phyloP scores from a whole-genome alignment of 345 rosid species.

The Hibiscus trionum region DNA sequence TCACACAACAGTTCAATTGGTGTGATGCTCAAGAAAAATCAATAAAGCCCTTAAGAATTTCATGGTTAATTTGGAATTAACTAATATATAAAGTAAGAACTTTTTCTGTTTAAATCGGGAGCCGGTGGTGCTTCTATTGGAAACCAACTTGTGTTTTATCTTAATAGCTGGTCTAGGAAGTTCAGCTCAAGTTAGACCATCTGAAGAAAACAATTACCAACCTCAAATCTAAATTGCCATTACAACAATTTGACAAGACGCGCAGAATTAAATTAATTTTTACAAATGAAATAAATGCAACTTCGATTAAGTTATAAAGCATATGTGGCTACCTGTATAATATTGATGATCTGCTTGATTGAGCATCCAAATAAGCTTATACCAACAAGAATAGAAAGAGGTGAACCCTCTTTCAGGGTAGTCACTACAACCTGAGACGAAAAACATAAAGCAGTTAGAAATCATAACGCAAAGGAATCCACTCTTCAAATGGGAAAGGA shows the following conservation, averaged over 20 bases:
- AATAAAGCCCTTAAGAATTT: neutral
- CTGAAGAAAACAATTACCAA: neutral
- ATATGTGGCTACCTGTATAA: conserved; percentile 60
- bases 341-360: conserved; percentile 66
- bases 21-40: neutral
- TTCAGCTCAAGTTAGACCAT: neutral
- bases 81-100: neutral
- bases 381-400: conserved; percentile 42
- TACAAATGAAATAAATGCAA: neutral
- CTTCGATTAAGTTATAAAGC: neutral
- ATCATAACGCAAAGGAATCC: conserved; percentile 3
- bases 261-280: neutral
- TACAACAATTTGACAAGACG: neutral
- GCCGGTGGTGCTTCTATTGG: neutral
- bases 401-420: conserved; percentile 36
- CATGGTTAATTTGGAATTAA: neutral
- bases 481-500: neutral
- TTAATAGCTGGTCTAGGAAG: neutral
- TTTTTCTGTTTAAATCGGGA: neutral
- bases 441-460: conserved; percentile 20
- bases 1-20: neutral
- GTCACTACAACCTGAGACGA: conserved; percentile 43
- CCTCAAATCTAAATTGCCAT: neutral
- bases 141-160: neutral
- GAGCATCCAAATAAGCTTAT: conserved; percentile 77